A percentile compares a stretch with the other conserved stretches of the same genome.
phyloP scores from a whole-genome alignment of 768 basidiomycete genomes.

The Boletus rubescentipes region DNA sequence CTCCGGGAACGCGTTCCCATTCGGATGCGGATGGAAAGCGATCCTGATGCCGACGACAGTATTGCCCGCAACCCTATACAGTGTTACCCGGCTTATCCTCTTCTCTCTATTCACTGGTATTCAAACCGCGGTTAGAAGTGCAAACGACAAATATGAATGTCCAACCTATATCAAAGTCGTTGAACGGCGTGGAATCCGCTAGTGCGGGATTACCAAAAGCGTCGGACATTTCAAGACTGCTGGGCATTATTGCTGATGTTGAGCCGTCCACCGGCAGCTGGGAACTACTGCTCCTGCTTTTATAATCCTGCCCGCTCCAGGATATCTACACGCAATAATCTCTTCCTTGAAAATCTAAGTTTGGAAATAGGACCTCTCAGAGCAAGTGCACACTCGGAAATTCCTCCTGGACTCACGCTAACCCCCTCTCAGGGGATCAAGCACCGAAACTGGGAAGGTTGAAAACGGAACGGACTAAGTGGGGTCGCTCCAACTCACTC shows the following conservation, averaged over 20 bases:
- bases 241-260: background rate
- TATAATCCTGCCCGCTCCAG: background rate
- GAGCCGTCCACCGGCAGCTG: too few relatives aligned
- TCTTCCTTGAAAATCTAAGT: background rate
- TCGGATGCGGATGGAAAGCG: too few relatives aligned
- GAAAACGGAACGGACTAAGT: too few relatives aligned
- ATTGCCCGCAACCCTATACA: background rate
- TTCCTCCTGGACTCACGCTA: too few relatives aligned
- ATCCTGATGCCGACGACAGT: background rate
- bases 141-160: background rate
- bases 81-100: background rate
- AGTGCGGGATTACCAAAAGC: background rate
- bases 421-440: too few relatives aligned
- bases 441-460: too few relatives aligned
- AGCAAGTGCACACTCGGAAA: too few relatives aligned
- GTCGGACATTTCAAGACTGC: background rate
- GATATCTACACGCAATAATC: background rate
- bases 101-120: background rate
- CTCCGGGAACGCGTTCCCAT: too few relatives aligned
- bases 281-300: too few relatives aligned
- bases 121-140: too few relatives aligned
- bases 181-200: background rate
- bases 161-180: background rate
- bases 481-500: too few relatives aligned
- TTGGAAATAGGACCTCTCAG: background rate